Evolutionary conservation across 106 monocot species (phyloP), one percentile per base, ranked within the genome.

Genomic region (Dendrobium catenatum): DNA sequence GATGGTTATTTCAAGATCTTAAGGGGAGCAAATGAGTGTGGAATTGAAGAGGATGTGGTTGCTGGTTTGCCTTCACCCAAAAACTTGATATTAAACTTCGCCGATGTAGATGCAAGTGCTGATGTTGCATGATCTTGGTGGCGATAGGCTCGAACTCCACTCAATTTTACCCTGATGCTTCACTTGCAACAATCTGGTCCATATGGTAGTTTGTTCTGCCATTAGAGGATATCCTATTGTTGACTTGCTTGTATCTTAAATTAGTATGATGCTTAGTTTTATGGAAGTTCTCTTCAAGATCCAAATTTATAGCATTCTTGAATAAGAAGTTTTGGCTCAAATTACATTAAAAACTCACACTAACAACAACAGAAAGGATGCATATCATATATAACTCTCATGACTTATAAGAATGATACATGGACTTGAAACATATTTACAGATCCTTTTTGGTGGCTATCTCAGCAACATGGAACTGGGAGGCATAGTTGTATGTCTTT

Each of bases 1-100:
- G 90, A 90, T 78, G 90, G 90, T 40, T 90, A 88, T 78, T 90
- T 90, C 80, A 88, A 90, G 86, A 90, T 90, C 20, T 15, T 67
- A 37, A 90, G 92, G 84, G 92, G 95, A 64, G 84, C n/a, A 16
- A 95, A 95, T 31, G 95, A 95, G 81, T 95, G 95, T 54, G 92
- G 93, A n/a, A 93, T 95, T 27, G 95, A 95, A 82, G 92, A 88
- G 22, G 93, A 88, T 31, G 90, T 87, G 29, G 88, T 89, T 66
- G 95, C 92, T 22, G 95, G 95, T 31, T 68, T 95, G 89, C 95
- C 95, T 26, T 93, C 95, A 19, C 31, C 89, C 13, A 95, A 91
- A 86, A 93, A 93, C 80, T 55, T 95, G 76, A 78, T 91, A 29
- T 79, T 49, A 61, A 89, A 55, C 61, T 83, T 79, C 22, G 85